Evolutionary conservation across 169 alveolate species (phyloP), one percentile per base, ranked within the genome.

Genomic region (Plasmodium vivax): DNA sequence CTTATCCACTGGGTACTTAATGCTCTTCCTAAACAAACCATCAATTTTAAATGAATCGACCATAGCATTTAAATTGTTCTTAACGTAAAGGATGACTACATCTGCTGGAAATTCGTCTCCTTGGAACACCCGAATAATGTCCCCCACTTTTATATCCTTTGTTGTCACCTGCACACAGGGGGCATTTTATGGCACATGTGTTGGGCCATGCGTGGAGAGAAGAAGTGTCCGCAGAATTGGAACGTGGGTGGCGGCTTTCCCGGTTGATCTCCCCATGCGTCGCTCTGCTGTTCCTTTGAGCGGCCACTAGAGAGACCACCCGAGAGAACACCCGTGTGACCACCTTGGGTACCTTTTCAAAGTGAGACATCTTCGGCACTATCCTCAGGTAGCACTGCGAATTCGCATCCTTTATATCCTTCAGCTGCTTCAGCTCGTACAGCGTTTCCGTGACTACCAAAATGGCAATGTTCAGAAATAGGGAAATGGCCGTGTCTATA

Each of bases 101-200:
- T 92, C 95, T 10, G 95, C 95, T 74, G 95, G 95, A 27, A 92
- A 92, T 23, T 92, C 95, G 47, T 92, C 92, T 4, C 85, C 95
- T 73, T 82, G 81, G 43, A 75, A 92, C 23, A 92, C 58, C 19
- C 95, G 23, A 82, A 92, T 92, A 45, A 92, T 92, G 71, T 92
- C 83, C 14, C 95, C 95, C 41, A 92, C 95, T 36, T 92, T 92
- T 71, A 92, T 92, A 32, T 92, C 95, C 19, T 92, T 92, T 8
- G 95, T 92, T 84, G 79, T 92, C 43, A 92, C 95, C 95, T 92
- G n/a, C 82, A 82, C 56, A 19, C 32, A 45, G 62, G 23, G 41
- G 0, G n/a, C 54, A 27, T 82, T 12, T 27, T n/a, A 23, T 51
- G 5, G 0, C 41, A 47, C 41, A 82, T 82, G 36, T 82, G 32